Conservation (phyloP, 805 yeast genomes). For the Starmerella bacillaris region DNA sequence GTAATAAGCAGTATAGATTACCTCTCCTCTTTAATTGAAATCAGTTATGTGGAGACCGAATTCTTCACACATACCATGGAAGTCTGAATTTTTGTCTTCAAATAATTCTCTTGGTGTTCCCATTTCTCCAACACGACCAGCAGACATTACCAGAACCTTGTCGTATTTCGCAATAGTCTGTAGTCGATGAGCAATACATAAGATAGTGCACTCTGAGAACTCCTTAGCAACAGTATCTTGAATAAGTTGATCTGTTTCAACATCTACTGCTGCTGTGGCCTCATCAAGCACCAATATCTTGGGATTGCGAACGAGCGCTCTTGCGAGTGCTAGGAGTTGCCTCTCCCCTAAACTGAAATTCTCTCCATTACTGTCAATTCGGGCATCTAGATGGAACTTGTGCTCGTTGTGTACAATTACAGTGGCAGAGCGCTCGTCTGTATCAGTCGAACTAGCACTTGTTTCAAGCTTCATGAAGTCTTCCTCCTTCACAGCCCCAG, state of each 20-base stretch:
- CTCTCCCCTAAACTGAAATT: conserved; percentile 16
- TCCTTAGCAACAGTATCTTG: conserved; percentile 42
- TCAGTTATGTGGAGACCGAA: conserved; percentile 30
- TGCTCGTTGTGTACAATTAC: conserved; percentile 32
- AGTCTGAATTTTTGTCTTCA: conserved; percentile 27
- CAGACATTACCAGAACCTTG: conserved; percentile 39
- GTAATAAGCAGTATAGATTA: no score
- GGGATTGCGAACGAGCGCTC: conserved; percentile 51
- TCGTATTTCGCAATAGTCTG: conserved; percentile 44
- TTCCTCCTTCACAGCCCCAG: conserved; percentile 15
- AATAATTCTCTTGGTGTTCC: conserved; percentile 37
- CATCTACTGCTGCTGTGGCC: conserved; percentile 62
- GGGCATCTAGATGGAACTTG: conserved; percentile 44
- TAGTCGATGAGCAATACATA: conserved; percentile 58
- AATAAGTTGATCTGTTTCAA: conserved; percentile 49
- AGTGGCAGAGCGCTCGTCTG: conserved; percentile 43
- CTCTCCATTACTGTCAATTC: conserved; percentile 45
- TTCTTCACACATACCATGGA: conserved; percentile 34
- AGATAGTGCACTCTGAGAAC: conserved; percentile 43
- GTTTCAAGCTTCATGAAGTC: background rate
- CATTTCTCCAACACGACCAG: conserved; percentile 38
- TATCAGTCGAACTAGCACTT: background rate
- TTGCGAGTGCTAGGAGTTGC: conserved; percentile 31
- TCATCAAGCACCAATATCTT: conserved; percentile 51
- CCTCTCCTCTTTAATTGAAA: no score